Evolutionary conservation across 176 grass and related monocot species (phyloP).

Genomic region (Aegilops speltoides): DNA sequence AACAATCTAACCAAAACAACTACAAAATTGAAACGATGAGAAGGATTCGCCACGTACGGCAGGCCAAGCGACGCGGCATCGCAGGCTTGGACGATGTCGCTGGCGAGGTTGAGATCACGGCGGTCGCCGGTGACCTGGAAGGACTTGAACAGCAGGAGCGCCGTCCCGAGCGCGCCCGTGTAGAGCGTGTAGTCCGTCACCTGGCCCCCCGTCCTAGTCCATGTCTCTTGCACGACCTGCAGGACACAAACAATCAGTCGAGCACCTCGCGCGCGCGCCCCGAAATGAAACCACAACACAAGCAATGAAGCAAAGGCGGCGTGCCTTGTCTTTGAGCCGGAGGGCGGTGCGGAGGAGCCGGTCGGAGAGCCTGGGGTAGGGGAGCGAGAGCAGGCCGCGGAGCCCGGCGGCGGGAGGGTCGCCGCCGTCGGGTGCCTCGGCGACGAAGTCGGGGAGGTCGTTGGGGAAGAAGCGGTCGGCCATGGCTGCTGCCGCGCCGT

Average conservation of each 20-base stretch:
- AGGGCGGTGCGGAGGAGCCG: slow-evolving; percentile 54
- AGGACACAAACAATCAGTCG: slow-evolving; percentile 31
- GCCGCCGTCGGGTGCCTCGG: slow-evolving; percentile 45
- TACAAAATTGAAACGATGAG: background rate
- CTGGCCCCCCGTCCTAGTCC: slow-evolving; percentile 37
- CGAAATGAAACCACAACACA: background rate
- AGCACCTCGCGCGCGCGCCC: slow-evolving; percentile 31
- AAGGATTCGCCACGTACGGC: slow-evolving; percentile 43
- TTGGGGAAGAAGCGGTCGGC: slow-evolving; percentile 82
- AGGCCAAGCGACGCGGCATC: slow-evolving; percentile 58
- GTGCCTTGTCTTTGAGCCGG: slow-evolving; percentile 76
- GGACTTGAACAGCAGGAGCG: slow-evolving; percentile 82
- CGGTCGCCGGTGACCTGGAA: slow-evolving; percentile 62
- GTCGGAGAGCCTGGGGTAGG: slow-evolving; percentile 51
- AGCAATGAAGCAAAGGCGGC: background rate
- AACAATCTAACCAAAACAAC: background rate
- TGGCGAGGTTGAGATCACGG: slow-evolving; percentile 54
- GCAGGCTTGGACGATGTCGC: slow-evolving; percentile 59
- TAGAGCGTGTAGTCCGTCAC: slow-evolving; percentile 81
- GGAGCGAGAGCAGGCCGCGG: slow-evolving; percentile 58
- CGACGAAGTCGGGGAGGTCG: slow-evolving; percentile 74
- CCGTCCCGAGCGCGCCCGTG: slow-evolving; percentile 79
- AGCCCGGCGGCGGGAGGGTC: slow-evolving; percentile 28
- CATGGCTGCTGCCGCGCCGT: slow-evolving; percentile 40
- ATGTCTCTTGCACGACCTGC: slow-evolving; percentile 85